phyloP scores from a whole-genome alignment of 2,329 filamentous ascomycete species.

The Teratosphaeria nubilosa region DNA sequence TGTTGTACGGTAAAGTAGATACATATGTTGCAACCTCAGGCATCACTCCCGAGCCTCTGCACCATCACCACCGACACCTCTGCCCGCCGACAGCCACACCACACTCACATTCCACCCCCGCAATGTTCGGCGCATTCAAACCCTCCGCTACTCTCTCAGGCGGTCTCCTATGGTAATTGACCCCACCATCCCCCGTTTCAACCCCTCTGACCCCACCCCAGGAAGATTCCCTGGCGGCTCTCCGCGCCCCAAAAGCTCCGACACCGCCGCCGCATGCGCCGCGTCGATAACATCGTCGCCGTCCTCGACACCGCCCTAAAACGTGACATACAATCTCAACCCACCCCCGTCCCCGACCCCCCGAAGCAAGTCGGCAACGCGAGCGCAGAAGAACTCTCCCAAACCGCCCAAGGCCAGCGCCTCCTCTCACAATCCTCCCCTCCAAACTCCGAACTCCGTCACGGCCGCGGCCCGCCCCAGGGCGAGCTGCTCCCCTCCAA shows the following conservation, averaged over 20 bases:
- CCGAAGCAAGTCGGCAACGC: neutral
- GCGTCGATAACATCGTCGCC: slow-evolving; percentile 78
- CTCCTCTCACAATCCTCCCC: slow-evolving; percentile 11
- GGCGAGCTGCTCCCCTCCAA: slow-evolving; percentile 15
- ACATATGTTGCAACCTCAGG: neutral
- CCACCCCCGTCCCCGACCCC: slow-evolving; percentile 1
- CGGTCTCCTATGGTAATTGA: slow-evolving; percentile 77
- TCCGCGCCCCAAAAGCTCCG: slow-evolving; percentile 84
- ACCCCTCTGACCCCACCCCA: slow-evolving; percentile 20
- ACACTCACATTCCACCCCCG: slow-evolving; percentile 13
- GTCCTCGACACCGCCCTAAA: slow-evolving; percentile 67
- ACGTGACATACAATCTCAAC: slow-evolving; percentile 40
- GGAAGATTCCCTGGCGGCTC: slow-evolving; percentile 96
- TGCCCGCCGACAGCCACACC: neutral
- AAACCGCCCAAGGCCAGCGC: slow-evolving; percentile 23
- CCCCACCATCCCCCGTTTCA: slow-evolving; percentile 7
- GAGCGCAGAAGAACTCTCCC: slow-evolving; percentile 12
- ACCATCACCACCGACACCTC: neutral
- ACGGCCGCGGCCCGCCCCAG: slow-evolving; percentile 23
- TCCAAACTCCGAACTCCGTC: slow-evolving; percentile 13
- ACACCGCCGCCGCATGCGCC: slow-evolving; percentile 70
- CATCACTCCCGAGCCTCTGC: neutral
- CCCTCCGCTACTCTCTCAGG: slow-evolving; percentile 65
- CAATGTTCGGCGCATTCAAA: slow-evolving; percentile 78
- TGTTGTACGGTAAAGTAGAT: neutral